phyloP scores from a whole-genome alignment of 371 early-diverging fungal species.

The Rhizopus microsporus region DNA sequence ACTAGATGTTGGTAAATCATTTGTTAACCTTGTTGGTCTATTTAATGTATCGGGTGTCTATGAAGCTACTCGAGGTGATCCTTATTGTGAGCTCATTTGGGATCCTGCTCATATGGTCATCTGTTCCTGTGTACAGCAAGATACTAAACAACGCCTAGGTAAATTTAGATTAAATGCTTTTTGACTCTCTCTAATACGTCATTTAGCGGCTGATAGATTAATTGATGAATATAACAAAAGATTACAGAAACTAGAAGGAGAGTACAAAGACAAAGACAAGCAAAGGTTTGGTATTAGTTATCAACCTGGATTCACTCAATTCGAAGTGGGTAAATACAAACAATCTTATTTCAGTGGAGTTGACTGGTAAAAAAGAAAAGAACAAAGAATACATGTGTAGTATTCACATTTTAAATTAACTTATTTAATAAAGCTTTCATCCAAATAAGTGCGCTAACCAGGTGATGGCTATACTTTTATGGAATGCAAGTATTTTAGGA shows the following conservation, averaged over 20 bases:
- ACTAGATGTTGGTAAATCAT: conserved; percentile 47
- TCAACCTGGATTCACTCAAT: conserved; percentile 63
- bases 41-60: conserved; percentile 64
- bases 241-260: conserved; percentile 50
- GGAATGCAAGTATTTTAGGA: conserved; percentile 54
- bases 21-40: conserved; percentile 60
- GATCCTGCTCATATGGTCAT: conserved; percentile 53
- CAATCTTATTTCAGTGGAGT: conserved; percentile 62
- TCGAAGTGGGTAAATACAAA: conserved; percentile 54
- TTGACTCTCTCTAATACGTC: background rate
- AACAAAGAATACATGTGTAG: too few relatives aligned
- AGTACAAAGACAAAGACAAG: conserved; percentile 42
- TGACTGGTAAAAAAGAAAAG: conserved; percentile 52
- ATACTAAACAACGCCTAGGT: conserved; percentile 53
- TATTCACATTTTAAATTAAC: conserved; percentile 7
- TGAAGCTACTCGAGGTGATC: conserved; percentile 57
- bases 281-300: conserved; percentile 57
- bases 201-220: conserved; percentile 56
- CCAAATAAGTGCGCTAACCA: conserved; percentile 66
- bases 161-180: background rate
- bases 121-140: conserved; percentile 56
- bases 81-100: conserved; percentile 57
- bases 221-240: conserved; percentile 57
- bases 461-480: conserved; percentile 61
- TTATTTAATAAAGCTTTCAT: conserved; percentile 58